Base-by-base conservation (phyloP, 2,329 filamentous ascomycete genomes). In the Cephalotrichum gorgonifer region DNA sequence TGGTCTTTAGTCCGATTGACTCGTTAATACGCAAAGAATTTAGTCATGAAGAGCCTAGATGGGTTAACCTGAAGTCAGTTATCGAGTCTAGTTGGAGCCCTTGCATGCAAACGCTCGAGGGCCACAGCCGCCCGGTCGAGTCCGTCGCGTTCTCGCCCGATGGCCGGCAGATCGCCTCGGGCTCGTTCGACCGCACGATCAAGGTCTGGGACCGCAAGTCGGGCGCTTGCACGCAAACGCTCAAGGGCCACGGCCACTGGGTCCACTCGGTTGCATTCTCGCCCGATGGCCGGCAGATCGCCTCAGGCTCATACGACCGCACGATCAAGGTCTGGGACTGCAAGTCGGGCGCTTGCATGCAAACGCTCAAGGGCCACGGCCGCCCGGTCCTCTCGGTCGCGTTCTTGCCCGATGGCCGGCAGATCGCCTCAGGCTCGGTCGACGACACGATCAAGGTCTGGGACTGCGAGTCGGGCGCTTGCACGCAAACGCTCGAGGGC, bases 1-100 rank as follows among this genome's bases (percentile, higher is more conserved):
- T 56, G 23, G 51, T 57, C 46, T 67, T 68, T 51, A 58, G 44
- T 27, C 44, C 31, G 3, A 38, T 39, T 38, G 2, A 20, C 8
- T 25, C 30, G 28, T 45, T 45, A 47, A 28, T 39, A 41, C 44
- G 23, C 30, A 8, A 26, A 27, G 22, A 26, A 38, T 47, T 47
- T 17, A 47, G 6, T 11, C 1, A 27, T 17, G 44, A 38, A 28
- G 30, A 38, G 31, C 30, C 44, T 15, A 17, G 23, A 27, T 47
- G 30, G 30, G 23, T 38, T 14, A 14, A n/a, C 8, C 2, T n/a
- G n/a, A 47, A 47, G 23, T 11, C 43, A 20, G 26, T 28, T n/a
- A 25, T 30, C 27, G 43, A 41, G 33, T 5, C 22, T 45, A 26
- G n/a, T 45, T 45, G 48, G 48, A 22, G 23, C 20, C 23, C 31